Evolutionary conservation across 805 yeast species (phyloP), one percentile per base, ranked within the genome.

Genomic region (Metschnikowia noctiluminum): DNA sequence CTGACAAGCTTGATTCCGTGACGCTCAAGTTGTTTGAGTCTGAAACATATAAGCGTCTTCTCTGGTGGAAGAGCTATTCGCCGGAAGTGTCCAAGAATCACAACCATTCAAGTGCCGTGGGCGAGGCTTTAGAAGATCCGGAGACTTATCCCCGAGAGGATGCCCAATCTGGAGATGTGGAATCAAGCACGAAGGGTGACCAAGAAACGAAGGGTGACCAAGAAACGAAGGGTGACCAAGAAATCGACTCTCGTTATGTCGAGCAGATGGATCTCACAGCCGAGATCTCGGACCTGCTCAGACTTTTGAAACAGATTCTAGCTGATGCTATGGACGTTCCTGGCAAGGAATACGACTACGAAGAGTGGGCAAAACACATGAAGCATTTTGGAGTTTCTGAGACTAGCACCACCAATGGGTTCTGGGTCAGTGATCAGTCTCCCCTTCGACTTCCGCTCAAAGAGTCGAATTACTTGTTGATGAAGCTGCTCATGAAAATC

Each of bases 391-490:
- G 62, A 16, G 35, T 58, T 3, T 54, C 61, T 11, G 64, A 58
- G 1, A 52, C 54, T 0, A 37, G 35, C 3, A 31, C 11, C 11
- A 31, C 11, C 11, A 47, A 42, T 8, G 50, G 68, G 38, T 84
- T 71, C 59, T 89, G 96, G 96, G 55, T 88, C 2, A 74, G 85
- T 7, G 81, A 80, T 1, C 59, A 65, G 1, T 82, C 90, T 1
- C 96, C 96, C 0, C 66, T 89, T 38, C 72, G 85, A 40, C 79
- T 77, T 47, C 94, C 94, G 0, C 68, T 85, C 35, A 77, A 76
- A 54, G 90, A 89, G 61, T 82, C 90, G 0, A 79, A 81, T 49
- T 87, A 79, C 57, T 76, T 87, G 34, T 62, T 77, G 30, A 62
- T 72, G 46, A 63, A 76, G 46, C 56, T 67, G 36, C 59, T 69